Conservation (phyloP, 306 rosid genomes). For the Vigna mungo region DNA sequence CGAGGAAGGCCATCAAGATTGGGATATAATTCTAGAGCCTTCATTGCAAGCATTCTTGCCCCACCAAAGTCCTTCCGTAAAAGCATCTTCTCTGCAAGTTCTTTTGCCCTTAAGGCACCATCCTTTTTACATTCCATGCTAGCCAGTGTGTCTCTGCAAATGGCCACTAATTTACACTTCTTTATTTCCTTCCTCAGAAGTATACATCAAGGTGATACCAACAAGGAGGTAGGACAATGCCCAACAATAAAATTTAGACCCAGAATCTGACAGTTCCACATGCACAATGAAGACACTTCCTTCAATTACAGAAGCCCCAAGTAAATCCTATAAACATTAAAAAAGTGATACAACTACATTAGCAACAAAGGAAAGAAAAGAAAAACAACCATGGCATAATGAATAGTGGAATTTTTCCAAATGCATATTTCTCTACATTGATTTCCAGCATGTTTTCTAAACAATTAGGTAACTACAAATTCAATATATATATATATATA, state of each 20-base stretch:
- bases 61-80: slow-evolving; percentile 49
- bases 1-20: slow-evolving; percentile 67
- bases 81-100: slow-evolving; percentile 73
- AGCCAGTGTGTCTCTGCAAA: slow-evolving; percentile 40
- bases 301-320: slow-evolving; percentile 40
- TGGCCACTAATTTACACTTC: slow-evolving; percentile 33
- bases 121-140: slow-evolving; percentile 73
- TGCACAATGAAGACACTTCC: slow-evolving; percentile 37
- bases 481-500: slow-evolving; percentile 32
- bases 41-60: slow-evolving; percentile 69
- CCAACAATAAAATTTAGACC: slow-evolving; percentile 29
- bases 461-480: slow-evolving; percentile 35
- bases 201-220: slow-evolving; percentile 30
- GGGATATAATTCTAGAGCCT: slow-evolving; percentile 68
- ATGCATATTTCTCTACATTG: slow-evolving; percentile 42
- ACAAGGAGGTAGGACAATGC: slow-evolving; percentile 35
- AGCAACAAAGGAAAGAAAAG: slow-evolving; percentile 42
- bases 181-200: slow-evolving; percentile 41
- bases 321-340: slow-evolving; percentile 39
- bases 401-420: slow-evolving; percentile 1
- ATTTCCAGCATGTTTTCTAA: slow-evolving; percentile 35
- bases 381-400: background rate
- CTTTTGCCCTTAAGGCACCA: slow-evolving; percentile 62
- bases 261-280: slow-evolving; percentile 28
- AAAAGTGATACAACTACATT: slow-evolving; percentile 46